Percentiles rank a stretch among this genome's conserved stretches.
Conservation (phyloP, 768 basidiomycete genomes). For the Porphyrellus cyaneotinctus region DNA sequence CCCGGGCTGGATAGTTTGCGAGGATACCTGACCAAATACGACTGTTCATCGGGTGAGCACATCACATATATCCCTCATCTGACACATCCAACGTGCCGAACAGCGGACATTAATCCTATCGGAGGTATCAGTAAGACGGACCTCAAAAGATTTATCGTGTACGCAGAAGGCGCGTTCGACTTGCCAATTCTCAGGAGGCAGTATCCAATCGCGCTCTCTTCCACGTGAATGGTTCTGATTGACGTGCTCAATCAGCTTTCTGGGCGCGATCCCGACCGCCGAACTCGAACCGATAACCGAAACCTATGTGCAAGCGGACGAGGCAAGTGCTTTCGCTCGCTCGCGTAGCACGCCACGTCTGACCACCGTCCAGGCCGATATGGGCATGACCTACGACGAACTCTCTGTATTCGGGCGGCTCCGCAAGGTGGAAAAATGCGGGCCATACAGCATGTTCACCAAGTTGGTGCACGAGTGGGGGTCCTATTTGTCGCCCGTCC, state of each 20-base stretch:
- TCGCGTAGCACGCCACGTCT: neutral
- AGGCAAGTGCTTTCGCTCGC: slow-evolving; percentile 44
- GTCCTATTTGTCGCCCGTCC: slow-evolving; percentile 68
- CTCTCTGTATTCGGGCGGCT: slow-evolving; percentile 90
- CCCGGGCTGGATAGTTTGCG: slow-evolving; percentile 56
- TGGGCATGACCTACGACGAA: slow-evolving; percentile 99
- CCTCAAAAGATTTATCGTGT: slow-evolving; percentile 91
- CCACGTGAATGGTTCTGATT: neutral
- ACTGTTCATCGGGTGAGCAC: slow-evolving; percentile 74
- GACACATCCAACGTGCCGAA: neutral
- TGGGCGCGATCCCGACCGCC: slow-evolving; percentile 89
- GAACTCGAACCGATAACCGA: slow-evolving; percentile 95
- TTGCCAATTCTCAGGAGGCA: slow-evolving; percentile 81
- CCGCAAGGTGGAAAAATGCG: slow-evolving; percentile 95
- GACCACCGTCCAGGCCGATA: slow-evolving; percentile 90
- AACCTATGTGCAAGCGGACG: slow-evolving; percentile 92
- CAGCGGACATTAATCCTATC: slow-evolving; percentile 97
- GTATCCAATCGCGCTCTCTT: slow-evolving; percentile 5
- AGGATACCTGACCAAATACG: slow-evolving; percentile 97
- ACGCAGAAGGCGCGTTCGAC: slow-evolving; percentile 72
- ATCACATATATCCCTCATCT: neutral
- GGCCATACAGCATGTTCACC: slow-evolving; percentile 96
- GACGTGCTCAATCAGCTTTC: slow-evolving; percentile 53
- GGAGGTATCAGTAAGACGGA: slow-evolving; percentile 98
- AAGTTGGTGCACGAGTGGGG: slow-evolving; percentile 97